A percentile compares a stretch with the other conserved stretches of the same genome.
These are phyloP conservation scores for Paxillus ammoniavirescens DNA, from an alignment of 768 basidiomycete species.

Conservation along the genomic window DNA sequence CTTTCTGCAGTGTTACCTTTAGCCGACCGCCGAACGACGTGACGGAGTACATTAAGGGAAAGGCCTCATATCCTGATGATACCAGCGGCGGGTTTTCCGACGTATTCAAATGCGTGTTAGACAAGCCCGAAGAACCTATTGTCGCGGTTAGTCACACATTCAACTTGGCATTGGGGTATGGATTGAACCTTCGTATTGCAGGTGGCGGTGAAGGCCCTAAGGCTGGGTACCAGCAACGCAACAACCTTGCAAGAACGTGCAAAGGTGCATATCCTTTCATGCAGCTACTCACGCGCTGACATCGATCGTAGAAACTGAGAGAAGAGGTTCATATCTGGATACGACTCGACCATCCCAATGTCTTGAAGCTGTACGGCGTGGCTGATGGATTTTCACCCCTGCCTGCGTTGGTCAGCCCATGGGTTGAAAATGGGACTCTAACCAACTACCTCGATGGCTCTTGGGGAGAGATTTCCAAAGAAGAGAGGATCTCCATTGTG, in stretches of 20 bases:
- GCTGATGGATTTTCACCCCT: constrained; percentile 37
- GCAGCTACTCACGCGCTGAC: neutral
- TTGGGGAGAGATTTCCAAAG: constrained; percentile 35
- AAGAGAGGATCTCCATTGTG: constrained; percentile 37
- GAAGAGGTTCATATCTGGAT: constrained; percentile 40
- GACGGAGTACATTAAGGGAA: constrained; percentile 31
- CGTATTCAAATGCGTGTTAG: constrained; percentile 41
- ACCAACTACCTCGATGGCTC: constrained; percentile 38
- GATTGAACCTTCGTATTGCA: neutral
- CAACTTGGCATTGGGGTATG: neutral
- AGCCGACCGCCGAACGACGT: constrained; percentile 3
- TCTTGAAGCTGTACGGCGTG: constrained; percentile 37
- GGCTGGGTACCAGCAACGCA: neutral
- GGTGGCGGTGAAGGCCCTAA: constrained; percentile 6
- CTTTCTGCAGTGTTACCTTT: too few species aligned
- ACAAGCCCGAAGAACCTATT: neutral
- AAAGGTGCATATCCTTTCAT: neutral
- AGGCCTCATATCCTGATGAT: constrained; percentile 32
- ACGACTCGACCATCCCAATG: constrained; percentile 36
- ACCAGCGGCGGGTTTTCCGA: constrained; percentile 45
- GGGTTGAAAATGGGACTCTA: constrained; percentile 40
- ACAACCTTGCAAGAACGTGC: constrained; percentile 2
- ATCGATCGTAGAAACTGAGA: constrained; percentile 18
- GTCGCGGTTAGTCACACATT: neutral
- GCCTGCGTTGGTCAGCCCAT: constrained; percentile 40